A percentile compares a stretch with the other conserved stretches of the same genome.
phyloP scores from a whole-genome alignment of 371 early-diverging fungal genomes.

The Catenaria anguillulae region DNA sequence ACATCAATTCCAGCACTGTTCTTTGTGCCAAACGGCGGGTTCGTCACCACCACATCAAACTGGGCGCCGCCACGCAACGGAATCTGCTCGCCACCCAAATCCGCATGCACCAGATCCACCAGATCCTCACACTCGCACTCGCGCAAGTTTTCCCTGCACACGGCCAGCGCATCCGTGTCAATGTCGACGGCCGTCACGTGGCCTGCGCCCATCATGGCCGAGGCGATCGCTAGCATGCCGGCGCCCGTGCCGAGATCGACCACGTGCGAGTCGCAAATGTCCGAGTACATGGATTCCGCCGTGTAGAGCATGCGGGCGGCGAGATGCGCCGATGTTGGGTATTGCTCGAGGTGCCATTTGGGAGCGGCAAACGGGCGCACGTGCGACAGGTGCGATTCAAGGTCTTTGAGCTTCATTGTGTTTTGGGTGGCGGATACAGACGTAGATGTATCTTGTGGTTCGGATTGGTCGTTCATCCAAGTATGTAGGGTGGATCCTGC shows the following conservation, averaged over 20 bases:
- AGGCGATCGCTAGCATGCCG: conserved; percentile 22
- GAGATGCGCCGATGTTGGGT: conserved; percentile 69
- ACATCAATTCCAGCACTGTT: conserved; percentile 58
- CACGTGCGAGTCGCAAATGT: conserved; percentile 55
- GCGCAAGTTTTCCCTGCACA: conserved; percentile 50
- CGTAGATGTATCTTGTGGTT: too few relatives aligned
- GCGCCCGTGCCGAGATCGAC: conserved; percentile 75
- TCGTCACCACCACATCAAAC: conserved; percentile 66
- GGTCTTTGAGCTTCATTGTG: conserved; percentile 56
- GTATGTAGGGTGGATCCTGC: too few relatives aligned
- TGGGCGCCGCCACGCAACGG: not conserved
- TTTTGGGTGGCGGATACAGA: too few relatives aligned
- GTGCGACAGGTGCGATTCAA: conserved; percentile 55
- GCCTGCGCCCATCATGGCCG: conserved; percentile 12
- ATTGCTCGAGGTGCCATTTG: conserved; percentile 69
- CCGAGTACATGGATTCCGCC: conserved; percentile 55
- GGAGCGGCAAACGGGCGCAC: conserved; percentile 57
- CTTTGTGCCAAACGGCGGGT: conserved; percentile 76
- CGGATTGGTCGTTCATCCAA: too few relatives aligned
- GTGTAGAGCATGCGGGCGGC: conserved; percentile 70
- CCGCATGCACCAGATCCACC: conserved; percentile 10
- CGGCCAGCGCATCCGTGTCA: conserved; percentile 59
- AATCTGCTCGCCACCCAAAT: not conserved
- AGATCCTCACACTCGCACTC: conserved; percentile 40
- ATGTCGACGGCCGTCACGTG: conserved; percentile 61